Base-by-base conservation (phyloP, 2,329 filamentous ascomycete genomes). In the Huntiella moniliformis region DNA sequence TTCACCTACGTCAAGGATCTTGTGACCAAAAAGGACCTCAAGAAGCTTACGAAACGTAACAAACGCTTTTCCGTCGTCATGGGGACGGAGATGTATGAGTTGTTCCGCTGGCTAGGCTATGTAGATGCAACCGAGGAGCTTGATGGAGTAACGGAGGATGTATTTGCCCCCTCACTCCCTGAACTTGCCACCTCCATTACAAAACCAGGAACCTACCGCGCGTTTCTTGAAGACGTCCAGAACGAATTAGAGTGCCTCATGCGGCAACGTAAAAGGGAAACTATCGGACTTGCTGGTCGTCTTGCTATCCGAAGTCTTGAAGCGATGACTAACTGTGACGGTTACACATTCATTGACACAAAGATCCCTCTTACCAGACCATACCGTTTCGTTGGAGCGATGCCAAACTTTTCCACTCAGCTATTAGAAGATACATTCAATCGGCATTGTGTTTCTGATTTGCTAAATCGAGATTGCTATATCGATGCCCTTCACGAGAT, bases 31-130 rank as follows among this genome's bases (percentile, higher is more conserved):
- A 56, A 57, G 1, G 59, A 60, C 6, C 55, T 55, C 0, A 59
- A 67, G 38, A 67, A 60, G 42, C 73, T 76, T 33, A 70, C 70
- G 2, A 68, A 68, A 45, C 60, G 71, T 1, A 76, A 76, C 52
- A 74, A 74, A 54, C 64, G 67, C 11, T 75, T 74, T 46, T 58
- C 60, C 18, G 66, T 73, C 2, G 60, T 71, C 5, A 74, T 75
- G 47, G 68, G 70, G 0, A 60, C 61, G 4, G 64, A 67, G 3
- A 69, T 68, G 43, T 65, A 67, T 39, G 54, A 57, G 16, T 61
- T 75, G 10, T 70, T 74, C 52, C 58, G 57, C 11, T 61, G 62
- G 10, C 58, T 76, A 4, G 69, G 67, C 8, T 74, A 73, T 39
- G 52, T 56, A 2, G 67, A 71, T 52, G 55, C 58, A 2, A 45